Conservation (phyloP, 2,329 filamentous ascomycete genomes). For the Colletotrichum tabaci region DNA sequence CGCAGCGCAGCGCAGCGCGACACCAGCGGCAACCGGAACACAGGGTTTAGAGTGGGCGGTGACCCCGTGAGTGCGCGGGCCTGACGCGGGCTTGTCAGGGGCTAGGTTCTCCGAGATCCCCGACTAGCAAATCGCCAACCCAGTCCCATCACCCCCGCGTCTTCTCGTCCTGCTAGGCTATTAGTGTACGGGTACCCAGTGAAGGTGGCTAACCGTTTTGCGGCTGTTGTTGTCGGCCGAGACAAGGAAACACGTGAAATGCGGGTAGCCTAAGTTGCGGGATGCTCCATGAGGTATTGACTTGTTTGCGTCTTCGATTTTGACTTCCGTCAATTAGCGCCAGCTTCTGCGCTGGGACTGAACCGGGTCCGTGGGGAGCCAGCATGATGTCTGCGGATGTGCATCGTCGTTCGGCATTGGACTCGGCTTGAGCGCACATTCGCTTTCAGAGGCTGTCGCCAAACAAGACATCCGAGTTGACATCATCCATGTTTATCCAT, state of each 20-base stretch:
- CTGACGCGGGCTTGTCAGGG: constrained; percentile 40
- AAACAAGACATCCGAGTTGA: constrained; percentile 2
- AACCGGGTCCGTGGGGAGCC: constrained; percentile 22
- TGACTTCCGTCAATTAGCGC: constrained; percentile 22
- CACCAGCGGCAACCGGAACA: constrained; percentile 14
- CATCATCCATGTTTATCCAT: not conserved
- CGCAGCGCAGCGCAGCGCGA: constrained; percentile 9
- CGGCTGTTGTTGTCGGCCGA: constrained; percentile 21
- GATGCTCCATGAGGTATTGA: not conserved
- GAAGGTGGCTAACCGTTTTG: constrained; percentile 10
- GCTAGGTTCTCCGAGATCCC: constrained; percentile 37
- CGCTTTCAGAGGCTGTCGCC: not conserved
- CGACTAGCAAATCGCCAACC: constrained; percentile 24
- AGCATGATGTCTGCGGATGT: constrained; percentile 3
- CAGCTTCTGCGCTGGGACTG: not conserved
- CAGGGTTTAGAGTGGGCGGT: constrained; percentile 16
- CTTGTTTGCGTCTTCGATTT: constrained; percentile 22
- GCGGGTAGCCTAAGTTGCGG: constrained; percentile 21
- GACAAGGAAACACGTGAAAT: constrained; percentile 38
- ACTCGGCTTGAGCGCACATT: constrained; percentile 10
- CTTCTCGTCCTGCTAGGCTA: constrained; percentile 8
- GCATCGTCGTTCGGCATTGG: constrained; percentile 26
- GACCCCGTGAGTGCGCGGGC: constrained; percentile 26
- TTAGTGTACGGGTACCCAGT: not conserved
- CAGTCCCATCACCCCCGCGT: constrained; percentile 36